These are phyloP conservation scores for Exophiala mesophila DNA, from an alignment of 2,329 filamentous ascomycete genomes.

Conservation along the genomic window DNA sequence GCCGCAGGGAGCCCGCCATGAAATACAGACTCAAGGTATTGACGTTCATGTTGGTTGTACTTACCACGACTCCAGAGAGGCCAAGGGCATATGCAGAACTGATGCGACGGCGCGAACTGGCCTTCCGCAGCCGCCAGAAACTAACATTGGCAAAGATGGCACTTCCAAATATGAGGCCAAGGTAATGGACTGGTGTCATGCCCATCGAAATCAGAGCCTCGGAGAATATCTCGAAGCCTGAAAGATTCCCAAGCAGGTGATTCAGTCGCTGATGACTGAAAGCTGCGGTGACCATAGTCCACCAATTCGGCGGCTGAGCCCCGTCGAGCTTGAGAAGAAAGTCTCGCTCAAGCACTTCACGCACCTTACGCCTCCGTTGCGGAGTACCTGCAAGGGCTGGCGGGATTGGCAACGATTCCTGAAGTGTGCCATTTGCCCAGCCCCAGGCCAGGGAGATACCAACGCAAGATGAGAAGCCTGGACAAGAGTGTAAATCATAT, in stretches of 20 bases:
- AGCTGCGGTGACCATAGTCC: conserved; percentile 14
- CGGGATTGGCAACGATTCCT: not conserved
- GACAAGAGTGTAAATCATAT: no score
- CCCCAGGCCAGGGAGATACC: not conserved
- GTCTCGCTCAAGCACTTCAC: not conserved
- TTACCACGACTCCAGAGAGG: conserved; percentile 9
- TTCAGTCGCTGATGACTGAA: conserved; percentile 13
- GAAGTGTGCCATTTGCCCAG: not conserved
- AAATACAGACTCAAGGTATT: no score
- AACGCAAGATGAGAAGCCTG: not conserved
- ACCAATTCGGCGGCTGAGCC: conserved; percentile 1
- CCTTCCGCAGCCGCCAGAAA: not conserved
- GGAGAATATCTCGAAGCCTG: conserved; percentile 10
- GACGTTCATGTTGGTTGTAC: no score
- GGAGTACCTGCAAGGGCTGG: not conserved
- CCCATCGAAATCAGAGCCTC: conserved; percentile 1
- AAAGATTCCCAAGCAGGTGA: conserved; percentile 10
- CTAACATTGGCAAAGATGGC: conserved; percentile 8
- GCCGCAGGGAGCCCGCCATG: no score
- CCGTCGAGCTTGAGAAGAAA: conserved; percentile 7
- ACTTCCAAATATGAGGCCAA: conserved; percentile 7
- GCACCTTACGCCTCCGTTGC: not conserved
- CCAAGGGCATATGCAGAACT: conserved; percentile 3
- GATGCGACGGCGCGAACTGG: not conserved
- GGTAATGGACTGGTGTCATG: conserved; percentile 7